Conservation (phyloP, 148 eudicot genomes). For the Rhododendron vialii region DNA sequence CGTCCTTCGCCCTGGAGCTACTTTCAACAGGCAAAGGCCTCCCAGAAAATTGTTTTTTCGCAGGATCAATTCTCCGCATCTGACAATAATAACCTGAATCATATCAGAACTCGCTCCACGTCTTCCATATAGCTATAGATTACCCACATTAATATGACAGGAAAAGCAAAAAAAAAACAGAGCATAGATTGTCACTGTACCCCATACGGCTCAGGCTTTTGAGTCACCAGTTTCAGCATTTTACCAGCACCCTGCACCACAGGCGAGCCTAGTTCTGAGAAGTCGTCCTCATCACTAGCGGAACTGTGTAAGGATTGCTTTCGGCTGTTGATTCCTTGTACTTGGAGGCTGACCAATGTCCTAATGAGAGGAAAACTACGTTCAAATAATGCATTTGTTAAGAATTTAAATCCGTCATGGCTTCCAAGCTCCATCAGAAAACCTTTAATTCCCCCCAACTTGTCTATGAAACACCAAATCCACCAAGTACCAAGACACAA, state of each 20-base stretch:
- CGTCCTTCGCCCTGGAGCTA: background rate
- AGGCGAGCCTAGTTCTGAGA: conserved; percentile 24
- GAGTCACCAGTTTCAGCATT: conserved; percentile 18
- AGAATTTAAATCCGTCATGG: background rate
- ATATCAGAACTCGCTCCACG: background rate
- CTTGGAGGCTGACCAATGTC: conserved; percentile 18
- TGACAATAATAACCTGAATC: background rate
- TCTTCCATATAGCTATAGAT: background rate
- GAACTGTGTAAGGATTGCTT: conserved; percentile 10
- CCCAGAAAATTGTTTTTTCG: background rate
- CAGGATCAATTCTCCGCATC: conserved; percentile 5
- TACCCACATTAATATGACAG: background rate
- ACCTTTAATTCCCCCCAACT: background rate
- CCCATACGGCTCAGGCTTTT: conserved; percentile 16
- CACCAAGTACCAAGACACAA: background rate
- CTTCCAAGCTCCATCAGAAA: background rate
- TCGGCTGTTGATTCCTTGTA: conserved; percentile 16
- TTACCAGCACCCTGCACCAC: background rate
- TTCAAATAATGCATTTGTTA: background rate
- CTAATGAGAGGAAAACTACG: background rate
- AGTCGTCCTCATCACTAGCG: conserved; percentile 14
- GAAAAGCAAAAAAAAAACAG: background rate
- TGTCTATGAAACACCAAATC: background rate
- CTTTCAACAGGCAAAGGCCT: background rate
- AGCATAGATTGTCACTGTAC: conserved; percentile 3